Base-by-base conservation (phyloP, 441 rosid genomes). In the Lepidium campestre region DNA sequence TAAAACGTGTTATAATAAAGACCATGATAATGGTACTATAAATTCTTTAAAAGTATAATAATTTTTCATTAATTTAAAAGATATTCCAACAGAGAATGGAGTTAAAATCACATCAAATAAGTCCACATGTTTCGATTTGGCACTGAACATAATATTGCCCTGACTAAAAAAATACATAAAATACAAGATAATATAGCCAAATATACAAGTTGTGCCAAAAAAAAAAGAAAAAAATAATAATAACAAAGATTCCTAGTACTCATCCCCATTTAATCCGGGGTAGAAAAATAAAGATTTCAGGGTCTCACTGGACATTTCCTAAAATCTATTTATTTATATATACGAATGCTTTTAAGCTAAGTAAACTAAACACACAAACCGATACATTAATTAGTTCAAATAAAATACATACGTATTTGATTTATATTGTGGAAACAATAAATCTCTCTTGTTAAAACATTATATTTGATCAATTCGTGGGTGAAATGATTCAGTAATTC, bases 181-280 rank as follows among this genome's bases (percentile, higher is more conserved):
- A n/a, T 12, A 14, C 0, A 22, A 22, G 2, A 22, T 6, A 27
- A 10, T 15, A n/a, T 14, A 17, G 59, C 2, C 60, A 39, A 42
- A 18, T 2, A 65, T 13, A 52, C 11, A 42, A 10, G 18, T 17
- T 45, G 31, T 36, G 39, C 1, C 4, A 53, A 20, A 32, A 11
- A 29, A 0, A 2, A 9, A 2, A 6, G 18, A 40, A 13, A 18
- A 27, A 7, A 50, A 27, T 17, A 50, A 53, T 29, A 27, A 27
- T 4, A 68, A 59, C 54, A 60, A 69, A 58, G 73, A 69, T 69
- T 59, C 73, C 53, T 69, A 60, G 67, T 40, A 69, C 46, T 29
- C 57, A 25, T 47, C n/a, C 34, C 70, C 61, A 44, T 45, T 12
- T n/a, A 56, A 56, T 36, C 47, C 63, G 37, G 46, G 45, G 19